Percentiles rank a stretch among this genome's conserved stretches.
These are phyloP conservation scores for Solanum appendiculatum DNA, from an alignment of 257 asterid species.

Conservation along the genomic window DNA sequence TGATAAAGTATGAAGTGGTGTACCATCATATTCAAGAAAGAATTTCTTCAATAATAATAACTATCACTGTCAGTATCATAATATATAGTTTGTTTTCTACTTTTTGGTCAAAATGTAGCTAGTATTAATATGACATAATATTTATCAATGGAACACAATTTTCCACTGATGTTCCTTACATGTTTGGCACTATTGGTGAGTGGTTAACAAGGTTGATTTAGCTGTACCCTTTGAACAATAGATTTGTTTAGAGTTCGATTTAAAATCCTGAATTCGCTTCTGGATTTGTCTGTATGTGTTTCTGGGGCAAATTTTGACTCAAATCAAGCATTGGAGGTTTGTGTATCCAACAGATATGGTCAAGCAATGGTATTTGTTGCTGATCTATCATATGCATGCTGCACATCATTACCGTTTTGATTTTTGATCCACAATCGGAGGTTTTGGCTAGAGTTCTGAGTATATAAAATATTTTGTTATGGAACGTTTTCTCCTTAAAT, in stretches of 20 bases:
- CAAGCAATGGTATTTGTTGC: conserved; percentile 29
- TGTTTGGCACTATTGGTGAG: conserved; percentile 44
- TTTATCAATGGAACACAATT: conserved; percentile 15
- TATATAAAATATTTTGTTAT: neutral
- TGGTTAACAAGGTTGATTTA: neutral
- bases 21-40: neutral
- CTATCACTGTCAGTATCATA: neutral
- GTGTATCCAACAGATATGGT: conserved; percentile 16
- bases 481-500: neutral
- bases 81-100: neutral
- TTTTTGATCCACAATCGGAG: neutral
- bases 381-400: conserved; percentile 37
- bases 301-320: too few relatives aligned
- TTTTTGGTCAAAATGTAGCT: neutral
- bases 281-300: too few relatives aligned
- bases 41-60: neutral
- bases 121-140: conserved; percentile 21
- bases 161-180: conserved; percentile 50
- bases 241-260: neutral
- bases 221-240: neutral
- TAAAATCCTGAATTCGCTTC: neutral
- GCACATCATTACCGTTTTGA: neutral
- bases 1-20: neutral
- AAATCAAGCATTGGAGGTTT: neutral
- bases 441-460: neutral